Conservation (phyloP, 352 stramenopile genomes). For the Phytophthora quininea region DNA sequence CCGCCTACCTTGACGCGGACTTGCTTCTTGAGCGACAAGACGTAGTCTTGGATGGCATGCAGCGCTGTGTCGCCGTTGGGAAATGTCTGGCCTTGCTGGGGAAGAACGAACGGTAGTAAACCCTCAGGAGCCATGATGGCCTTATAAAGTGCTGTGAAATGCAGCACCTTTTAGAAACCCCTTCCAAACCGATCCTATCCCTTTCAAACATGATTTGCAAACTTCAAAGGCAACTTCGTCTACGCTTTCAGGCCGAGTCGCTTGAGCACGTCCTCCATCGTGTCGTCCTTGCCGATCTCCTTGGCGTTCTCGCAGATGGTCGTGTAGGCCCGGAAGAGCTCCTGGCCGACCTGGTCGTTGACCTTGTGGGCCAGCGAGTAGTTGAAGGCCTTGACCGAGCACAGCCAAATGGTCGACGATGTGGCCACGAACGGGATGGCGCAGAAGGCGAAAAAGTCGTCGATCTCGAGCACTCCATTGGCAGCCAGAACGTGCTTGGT, state of each 20-base stretch:
- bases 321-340: neutral
- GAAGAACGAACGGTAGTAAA: no score
- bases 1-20: no score
- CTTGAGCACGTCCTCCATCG: neutral
- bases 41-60: no score
- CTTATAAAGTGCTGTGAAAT: no score
- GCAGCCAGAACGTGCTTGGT: constrained; percentile 5
- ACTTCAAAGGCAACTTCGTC: no score
- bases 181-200: no score
- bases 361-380: constrained; percentile 49
- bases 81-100: no score
- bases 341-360: constrained; percentile 5
- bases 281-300: neutral
- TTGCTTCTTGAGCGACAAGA: no score
- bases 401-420: constrained; percentile 38
- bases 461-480: constrained; percentile 21
- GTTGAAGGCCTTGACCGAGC: constrained; percentile 38
- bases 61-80: no score
- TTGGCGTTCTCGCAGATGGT: neutral
- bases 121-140: no score
- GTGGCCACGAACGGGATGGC: constrained; percentile 41
- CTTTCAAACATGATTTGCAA: no score
- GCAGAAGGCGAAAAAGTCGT: constrained; percentile 41
- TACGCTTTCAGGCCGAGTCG: neutral
- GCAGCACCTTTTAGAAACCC: no score